Base-by-base conservation (phyloP, 2,329 filamentous ascomycete genomes). In the Pezicula radicicola region DNA sequence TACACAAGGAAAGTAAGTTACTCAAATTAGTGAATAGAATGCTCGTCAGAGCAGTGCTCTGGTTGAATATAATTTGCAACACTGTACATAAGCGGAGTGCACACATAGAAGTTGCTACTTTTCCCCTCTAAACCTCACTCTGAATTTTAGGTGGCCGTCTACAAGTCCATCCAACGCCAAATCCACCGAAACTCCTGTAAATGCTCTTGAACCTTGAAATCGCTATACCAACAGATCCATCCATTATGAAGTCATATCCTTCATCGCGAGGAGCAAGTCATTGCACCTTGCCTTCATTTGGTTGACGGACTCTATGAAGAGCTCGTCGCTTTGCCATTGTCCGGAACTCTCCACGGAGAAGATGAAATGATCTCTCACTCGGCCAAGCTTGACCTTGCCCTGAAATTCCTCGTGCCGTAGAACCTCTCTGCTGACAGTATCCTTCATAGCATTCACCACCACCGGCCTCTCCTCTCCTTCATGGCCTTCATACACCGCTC, bases 281-380 rank as follows among this genome's bases (percentile, higher is more conserved):
- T 84, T 75, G 60, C 89, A 94, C 77, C 97, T 97, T 63, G 83
- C 77, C 76, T 92, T 96, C 56, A 99, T 74, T 61, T 91, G 77
- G 73, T 87, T 88, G 47, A 99, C 81, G 27, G 90, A 85, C 73
- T 97, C 91, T 51, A 99, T 72, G 76, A 99, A 97, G 58, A 99
- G 78, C 71, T 91, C 86, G 64, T 97, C 93, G 66, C 91, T 96
- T 53, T 94, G 87, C 77, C 91, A 96, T 74, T 99, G 94, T 6
- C 94, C 95, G 0, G 91, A 87, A 75, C 92, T 97, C 77, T 99
- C 94, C 35, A 99, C 80, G 50, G 85, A 88, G 78, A 94, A 99
- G 71, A 99, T 97, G 71, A 99, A 99, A 74, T 99, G 95, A 70
- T 99, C 94, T 59, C 91, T 80, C 63, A 91, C 77, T 50, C 95